Evolutionary conservation across 2,329 filamentous ascomycete species (phyloP).

Genomic region (Paraphaeosphaeria sporulosa): DNA sequence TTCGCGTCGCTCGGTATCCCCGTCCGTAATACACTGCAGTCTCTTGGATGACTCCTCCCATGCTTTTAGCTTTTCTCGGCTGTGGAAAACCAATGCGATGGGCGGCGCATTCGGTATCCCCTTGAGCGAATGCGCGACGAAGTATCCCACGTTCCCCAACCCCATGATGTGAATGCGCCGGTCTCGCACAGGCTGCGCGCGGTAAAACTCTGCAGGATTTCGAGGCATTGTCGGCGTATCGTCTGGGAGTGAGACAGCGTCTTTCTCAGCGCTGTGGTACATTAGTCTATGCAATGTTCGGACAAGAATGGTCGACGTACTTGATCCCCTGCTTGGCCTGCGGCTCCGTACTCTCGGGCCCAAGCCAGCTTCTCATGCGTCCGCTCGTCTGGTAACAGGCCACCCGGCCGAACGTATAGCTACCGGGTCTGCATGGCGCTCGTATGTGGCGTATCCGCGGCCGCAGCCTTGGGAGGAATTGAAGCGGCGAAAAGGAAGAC

Average conservation of each 20-base stretch:
- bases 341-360: slow-evolving; percentile 17
- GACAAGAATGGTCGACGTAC: slow-evolving; percentile 15
- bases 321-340: slow-evolving; percentile 23
- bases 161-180: slow-evolving; percentile 72
- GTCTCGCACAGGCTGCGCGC: slow-evolving; percentile 35
- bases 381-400: slow-evolving; percentile 42
- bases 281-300: slow-evolving; percentile 17
- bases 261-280: slow-evolving; percentile 21
- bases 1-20: slow-evolving; percentile 45
- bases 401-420: slow-evolving; percentile 53
- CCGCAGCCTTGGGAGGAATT: slow-evolving; percentile 54
- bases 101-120: slow-evolving; percentile 69
- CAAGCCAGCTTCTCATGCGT: slow-evolving; percentile 30
- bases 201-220: slow-evolving; percentile 43
- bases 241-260: slow-evolving; percentile 18
- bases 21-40: slow-evolving; percentile 57
- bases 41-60: slow-evolving; percentile 57
- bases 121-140: slow-evolving; percentile 77
- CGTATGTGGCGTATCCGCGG: slow-evolving; percentile 53
- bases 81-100: slow-evolving; percentile 81
- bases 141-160: slow-evolving; percentile 79
- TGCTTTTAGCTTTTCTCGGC: slow-evolving; percentile 49
- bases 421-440: slow-evolving; percentile 53
- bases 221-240: slow-evolving; percentile 3
- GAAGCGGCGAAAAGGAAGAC: slow-evolving; percentile 50